These are phyloP conservation scores for Pyrenophora seminiperda DNA, from an alignment of 2,329 filamentous ascomycete genomes.

Conservation along the genomic window DNA sequence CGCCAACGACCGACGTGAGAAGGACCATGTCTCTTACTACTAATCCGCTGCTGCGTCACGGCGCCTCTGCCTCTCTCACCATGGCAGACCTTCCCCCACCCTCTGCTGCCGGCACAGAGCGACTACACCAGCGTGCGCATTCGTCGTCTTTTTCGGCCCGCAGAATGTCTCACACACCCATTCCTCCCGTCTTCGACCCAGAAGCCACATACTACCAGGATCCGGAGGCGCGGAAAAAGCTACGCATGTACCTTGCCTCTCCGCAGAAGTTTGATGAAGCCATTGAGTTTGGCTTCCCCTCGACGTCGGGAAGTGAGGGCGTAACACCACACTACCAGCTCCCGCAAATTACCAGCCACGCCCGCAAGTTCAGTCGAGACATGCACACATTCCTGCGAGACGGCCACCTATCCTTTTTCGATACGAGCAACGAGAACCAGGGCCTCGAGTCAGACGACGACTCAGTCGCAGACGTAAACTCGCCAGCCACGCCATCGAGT, in stretches of 20 bases:
- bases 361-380: slow-evolving; percentile 55
- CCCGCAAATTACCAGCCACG: slow-evolving; percentile 45
- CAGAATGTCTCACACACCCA: slow-evolving; percentile 35
- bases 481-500: slow-evolving; percentile 47
- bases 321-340: slow-evolving; percentile 34
- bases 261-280: slow-evolving; percentile 96
- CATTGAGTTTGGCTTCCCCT: slow-evolving; percentile 89
- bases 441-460: slow-evolving; percentile 42
- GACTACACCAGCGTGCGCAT: slow-evolving; percentile 40
- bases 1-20: slow-evolving; percentile 46
- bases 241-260: slow-evolving; percentile 83
- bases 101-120: slow-evolving; percentile 35
- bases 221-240: slow-evolving; percentile 82
- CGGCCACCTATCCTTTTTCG: slow-evolving; percentile 56
- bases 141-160: slow-evolving; percentile 38
- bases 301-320: slow-evolving; percentile 45
- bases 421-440: slow-evolving; percentile 36
- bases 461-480: slow-evolving; percentile 42
- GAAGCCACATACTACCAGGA: slow-evolving; percentile 85
- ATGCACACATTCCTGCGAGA: slow-evolving; percentile 64
- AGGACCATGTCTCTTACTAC: slow-evolving; percentile 74
- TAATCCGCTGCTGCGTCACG: slow-evolving; percentile 61
- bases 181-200: slow-evolving; percentile 59
- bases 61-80: slow-evolving; percentile 49
- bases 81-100: slow-evolving; percentile 44